These are phyloP conservation scores for Pythium brachiatum DNA, from an alignment of 352 stramenopile genomes.

Conservation along the genomic window DNA sequence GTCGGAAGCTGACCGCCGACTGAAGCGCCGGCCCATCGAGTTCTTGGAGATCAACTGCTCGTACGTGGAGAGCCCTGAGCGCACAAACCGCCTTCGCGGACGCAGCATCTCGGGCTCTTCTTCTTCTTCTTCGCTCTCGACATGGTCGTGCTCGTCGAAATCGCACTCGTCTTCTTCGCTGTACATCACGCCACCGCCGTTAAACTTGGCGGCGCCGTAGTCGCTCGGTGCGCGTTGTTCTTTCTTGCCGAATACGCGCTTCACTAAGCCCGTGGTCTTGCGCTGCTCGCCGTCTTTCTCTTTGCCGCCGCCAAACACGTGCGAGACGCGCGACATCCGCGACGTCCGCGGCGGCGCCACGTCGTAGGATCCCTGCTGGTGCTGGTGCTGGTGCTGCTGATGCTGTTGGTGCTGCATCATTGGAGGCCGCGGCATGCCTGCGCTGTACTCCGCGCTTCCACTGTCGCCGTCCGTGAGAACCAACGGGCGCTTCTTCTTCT, in stretches of 20 bases:
- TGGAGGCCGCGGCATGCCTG: constrained; percentile 17
- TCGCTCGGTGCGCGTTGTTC: constrained; percentile 7
- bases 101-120: constrained; percentile 16
- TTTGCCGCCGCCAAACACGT: constrained; percentile 2
- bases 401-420: neutral
- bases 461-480: constrained; percentile 1
- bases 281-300: constrained; percentile 5
- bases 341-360: constrained; percentile 1
- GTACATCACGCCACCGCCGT: constrained; percentile 19
- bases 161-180: constrained; percentile 19
- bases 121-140: constrained; percentile 12
- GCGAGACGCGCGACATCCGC: constrained; percentile 11
- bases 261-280: constrained; percentile 14
- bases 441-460: neutral
- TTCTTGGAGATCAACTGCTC: constrained; percentile 33
- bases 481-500: constrained; percentile 26
- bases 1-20: constrained; percentile 17
- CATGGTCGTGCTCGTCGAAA: constrained; percentile 8
- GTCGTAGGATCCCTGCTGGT: neutral
- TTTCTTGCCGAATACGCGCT: constrained; percentile 23
- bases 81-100: constrained; percentile 26
- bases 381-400: neutral
- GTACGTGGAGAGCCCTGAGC: constrained; percentile 27
- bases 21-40: constrained; percentile 25
- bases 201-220: neutral